phyloP scores from a whole-genome alignment of 495 filamentous ascomycete genomes.

The Extremus antarcticus region DNA sequence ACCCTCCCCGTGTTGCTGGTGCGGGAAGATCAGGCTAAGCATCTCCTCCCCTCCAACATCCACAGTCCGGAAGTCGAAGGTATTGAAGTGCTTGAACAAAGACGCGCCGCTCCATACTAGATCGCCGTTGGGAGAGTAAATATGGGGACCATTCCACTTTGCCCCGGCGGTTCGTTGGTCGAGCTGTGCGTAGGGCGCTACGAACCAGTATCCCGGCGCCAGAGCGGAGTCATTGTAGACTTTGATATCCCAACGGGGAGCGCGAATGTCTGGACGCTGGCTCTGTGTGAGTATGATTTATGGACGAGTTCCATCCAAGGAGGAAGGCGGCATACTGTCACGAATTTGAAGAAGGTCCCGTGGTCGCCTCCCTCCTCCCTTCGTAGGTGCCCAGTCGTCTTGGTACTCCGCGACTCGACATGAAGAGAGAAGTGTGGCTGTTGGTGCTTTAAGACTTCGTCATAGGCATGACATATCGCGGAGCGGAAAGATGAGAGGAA shows the following conservation, averaged over 20 bases:
- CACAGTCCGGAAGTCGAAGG: neutral
- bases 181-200: neutral
- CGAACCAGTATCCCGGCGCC: constrained; percentile 1
- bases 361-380: neutral
- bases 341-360: neutral
- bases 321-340: neutral
- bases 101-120: neutral
- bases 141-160: neutral
- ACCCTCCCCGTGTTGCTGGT: neutral
- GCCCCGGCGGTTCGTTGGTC: neutral
- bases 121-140: neutral
- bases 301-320: neutral
- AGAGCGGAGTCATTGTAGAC: neutral
- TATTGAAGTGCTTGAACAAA: neutral
- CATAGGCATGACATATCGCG: too few relatives aligned
- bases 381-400: too few relatives aligned
- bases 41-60: neutral
- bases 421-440: too few relatives aligned
- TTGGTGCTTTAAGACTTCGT: too few relatives aligned
- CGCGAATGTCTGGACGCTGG: neutral
- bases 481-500: too few relatives aligned
- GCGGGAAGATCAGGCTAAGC: neutral
- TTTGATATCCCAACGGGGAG: neutral
- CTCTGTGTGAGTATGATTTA: neutral
- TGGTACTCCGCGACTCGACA: too few relatives aligned